Percentiles rank a stretch among this genome's conserved stretches.
These are phyloP conservation scores for Heteromeles arbutifolia DNA, from an alignment of 306 rosid species.

Conservation along the genomic window DNA sequence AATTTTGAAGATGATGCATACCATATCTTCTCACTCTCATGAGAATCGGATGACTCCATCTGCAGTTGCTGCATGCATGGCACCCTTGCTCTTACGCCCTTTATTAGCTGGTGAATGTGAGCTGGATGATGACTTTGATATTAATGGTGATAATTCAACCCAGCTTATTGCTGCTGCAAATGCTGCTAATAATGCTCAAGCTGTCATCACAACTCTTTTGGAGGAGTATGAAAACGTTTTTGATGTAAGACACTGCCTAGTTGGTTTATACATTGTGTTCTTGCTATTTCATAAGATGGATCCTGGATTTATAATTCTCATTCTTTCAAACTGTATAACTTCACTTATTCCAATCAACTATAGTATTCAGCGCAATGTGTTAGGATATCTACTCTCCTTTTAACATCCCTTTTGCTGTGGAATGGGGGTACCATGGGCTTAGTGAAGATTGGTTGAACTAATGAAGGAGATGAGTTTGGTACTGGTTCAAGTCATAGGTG, in stretches of 20 bases:
- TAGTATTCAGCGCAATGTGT: neutral
- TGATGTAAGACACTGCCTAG: constrained; percentile 55
- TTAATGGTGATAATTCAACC: constrained; percentile 81
- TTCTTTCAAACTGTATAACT: neutral
- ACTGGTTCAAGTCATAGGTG: neutral
- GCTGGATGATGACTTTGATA: constrained; percentile 88
- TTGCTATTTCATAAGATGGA: constrained; percentile 1
- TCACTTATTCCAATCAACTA: neutral
- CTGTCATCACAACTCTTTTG: constrained; percentile 76
- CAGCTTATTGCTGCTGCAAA: constrained; percentile 99
- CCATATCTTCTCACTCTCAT: constrained; percentile 66
- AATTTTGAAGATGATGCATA: constrained; percentile 94
- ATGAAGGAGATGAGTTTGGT: neutral
- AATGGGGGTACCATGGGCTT: neutral
- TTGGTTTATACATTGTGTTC: constrained; percentile 14
- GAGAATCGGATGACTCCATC: constrained; percentile 95
- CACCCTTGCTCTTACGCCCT: constrained; percentile 96
- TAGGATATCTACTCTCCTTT: neutral
- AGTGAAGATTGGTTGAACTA: neutral
- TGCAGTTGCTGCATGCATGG: constrained; percentile 99
- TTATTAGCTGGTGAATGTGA: constrained; percentile 95
- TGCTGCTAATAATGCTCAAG: constrained; percentile 98
- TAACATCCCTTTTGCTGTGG: neutral
- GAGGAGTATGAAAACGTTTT: constrained; percentile 91
- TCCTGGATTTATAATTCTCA: neutral